Evolutionary conservation across 306 rosid genomes (phyloP).

Genomic region (Abrus precatorius): DNA sequence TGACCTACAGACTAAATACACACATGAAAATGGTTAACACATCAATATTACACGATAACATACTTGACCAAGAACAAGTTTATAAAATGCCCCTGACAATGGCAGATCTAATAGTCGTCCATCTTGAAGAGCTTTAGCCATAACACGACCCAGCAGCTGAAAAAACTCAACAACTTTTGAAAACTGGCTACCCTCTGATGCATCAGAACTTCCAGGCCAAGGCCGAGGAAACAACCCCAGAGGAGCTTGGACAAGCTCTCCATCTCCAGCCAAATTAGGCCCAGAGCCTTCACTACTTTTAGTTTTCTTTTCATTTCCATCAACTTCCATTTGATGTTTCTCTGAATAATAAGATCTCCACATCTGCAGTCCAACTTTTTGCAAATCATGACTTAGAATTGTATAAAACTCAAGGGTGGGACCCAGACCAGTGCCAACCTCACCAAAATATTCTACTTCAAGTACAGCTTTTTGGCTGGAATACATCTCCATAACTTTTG

Average conservation of each 20-base stretch:
- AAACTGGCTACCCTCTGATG: conserved; percentile 75
- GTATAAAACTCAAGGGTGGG: conserved; percentile 98
- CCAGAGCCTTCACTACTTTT: conserved; percentile 51
- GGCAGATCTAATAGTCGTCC: conserved; percentile 89
- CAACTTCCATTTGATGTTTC: conserved; percentile 68
- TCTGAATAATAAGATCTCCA: conserved; percentile 77
- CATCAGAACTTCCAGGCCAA: conserved; percentile 74
- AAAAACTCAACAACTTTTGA: conserved; percentile 77
- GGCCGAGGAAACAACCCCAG: conserved; percentile 93
- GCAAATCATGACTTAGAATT: conserved; percentile 84
- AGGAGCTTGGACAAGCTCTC: conserved; percentile 74
- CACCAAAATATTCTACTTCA: conserved; percentile 97
- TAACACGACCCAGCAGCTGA: conserved; percentile 81
- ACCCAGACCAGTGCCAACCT: conserved; percentile 96
- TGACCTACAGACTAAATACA: neutral
- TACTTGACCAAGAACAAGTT: conserved; percentile 87
- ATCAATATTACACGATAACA: conserved; percentile 29
- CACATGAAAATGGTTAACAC: conserved; percentile 2
- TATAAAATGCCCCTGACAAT: conserved; percentile 80
- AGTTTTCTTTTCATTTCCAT: conserved; percentile 59
- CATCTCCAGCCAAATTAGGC: conserved; percentile 46
- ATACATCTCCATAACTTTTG: conserved; percentile 97
- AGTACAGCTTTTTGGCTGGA: conserved; percentile 95
- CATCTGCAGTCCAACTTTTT: conserved; percentile 78
- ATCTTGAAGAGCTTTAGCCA: conserved; percentile 98